These are phyloP conservation scores for Geotrichum restrictum DNA, from an alignment of 1,139 yeast species.

Conservation along the genomic window DNA sequence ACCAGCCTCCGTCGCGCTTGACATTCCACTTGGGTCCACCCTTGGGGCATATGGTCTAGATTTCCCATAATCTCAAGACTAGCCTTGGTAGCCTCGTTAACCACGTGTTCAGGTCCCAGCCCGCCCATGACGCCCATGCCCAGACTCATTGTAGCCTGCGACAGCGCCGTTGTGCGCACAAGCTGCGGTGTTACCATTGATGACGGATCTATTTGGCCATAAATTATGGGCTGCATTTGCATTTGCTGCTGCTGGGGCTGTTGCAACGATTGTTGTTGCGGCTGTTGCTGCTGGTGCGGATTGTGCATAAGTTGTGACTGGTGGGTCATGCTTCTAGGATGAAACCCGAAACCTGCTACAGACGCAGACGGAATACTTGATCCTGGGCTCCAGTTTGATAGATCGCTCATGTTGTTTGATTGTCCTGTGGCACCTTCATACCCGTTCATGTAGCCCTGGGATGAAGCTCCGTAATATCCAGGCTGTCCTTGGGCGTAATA, in stretches of 20 bases:
- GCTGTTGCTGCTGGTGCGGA: constrained; percentile 12
- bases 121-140: constrained; percentile 26
- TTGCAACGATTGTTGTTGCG: constrained; percentile 11
- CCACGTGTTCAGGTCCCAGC: constrained; percentile 22
- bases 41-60: constrained; percentile 35
- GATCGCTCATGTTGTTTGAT: neutral
- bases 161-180: constrained; percentile 33
- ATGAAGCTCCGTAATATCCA: constrained; percentile 2
- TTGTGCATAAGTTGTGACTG: constrained; percentile 1
- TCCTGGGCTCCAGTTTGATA: constrained; percentile 3
- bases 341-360: constrained; percentile 10
- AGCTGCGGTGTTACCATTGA: constrained; percentile 27
- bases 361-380: constrained; percentile 1
- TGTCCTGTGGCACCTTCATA: neutral
- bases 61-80: constrained; percentile 38
- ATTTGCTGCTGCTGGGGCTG: constrained; percentile 8
- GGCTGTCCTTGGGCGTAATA: neutral
- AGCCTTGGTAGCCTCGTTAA: constrained; percentile 30
- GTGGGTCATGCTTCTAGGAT: constrained; percentile 5
- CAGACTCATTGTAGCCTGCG: constrained; percentile 32
- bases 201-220: constrained; percentile 7
- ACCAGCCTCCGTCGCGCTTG: constrained; percentile 37
- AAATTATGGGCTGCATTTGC: constrained; percentile 18
- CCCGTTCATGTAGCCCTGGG: neutral
- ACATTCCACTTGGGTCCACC: constrained; percentile 38